These are phyloP conservation scores for Pilobolus umbonatus DNA, from an alignment of 192 early-diverging fungal species.

Conservation along the genomic window DNA sequence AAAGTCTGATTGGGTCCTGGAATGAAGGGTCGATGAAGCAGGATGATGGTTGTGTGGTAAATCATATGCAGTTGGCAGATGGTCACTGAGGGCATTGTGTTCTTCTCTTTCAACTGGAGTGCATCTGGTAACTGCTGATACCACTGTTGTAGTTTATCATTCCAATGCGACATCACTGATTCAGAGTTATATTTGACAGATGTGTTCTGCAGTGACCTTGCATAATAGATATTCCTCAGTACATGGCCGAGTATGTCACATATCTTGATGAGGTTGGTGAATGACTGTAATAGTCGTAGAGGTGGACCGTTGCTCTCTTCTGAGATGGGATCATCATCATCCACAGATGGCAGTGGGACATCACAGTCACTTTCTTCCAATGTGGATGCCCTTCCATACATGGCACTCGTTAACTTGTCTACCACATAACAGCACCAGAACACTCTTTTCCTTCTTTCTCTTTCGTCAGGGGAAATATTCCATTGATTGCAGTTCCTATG, in stretches of 20 bases:
- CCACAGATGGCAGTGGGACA: conserved; percentile 23
- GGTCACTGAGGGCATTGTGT: background rate
- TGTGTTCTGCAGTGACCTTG: conserved; percentile 21
- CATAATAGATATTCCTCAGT: conserved; percentile 44
- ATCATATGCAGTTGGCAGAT: conserved; percentile 38
- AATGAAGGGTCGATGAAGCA: conserved; percentile 51
- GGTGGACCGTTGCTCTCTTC: conserved; percentile 22
- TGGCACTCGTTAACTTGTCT: conserved; percentile 61
- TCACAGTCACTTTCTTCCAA: conserved; percentile 45
- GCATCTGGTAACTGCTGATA: conserved; percentile 33
- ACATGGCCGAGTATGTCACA: conserved; percentile 46
- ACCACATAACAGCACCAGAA: conserved; percentile 73
- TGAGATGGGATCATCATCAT: conserved; percentile 14
- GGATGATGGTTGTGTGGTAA: conserved; percentile 47
- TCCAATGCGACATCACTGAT: conserved; percentile 14
- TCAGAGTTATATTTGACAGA: conserved; percentile 5
- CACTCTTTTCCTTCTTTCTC: conserved; percentile 59
- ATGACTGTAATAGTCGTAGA: conserved; percentile 30
- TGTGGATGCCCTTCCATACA: conserved; percentile 51
- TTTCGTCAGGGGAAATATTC: conserved; percentile 48
- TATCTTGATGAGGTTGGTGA: conserved; percentile 12
- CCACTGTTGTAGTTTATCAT: conserved; percentile 30
- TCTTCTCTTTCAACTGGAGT: conserved; percentile 11
- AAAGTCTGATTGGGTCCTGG: conserved; percentile 14
- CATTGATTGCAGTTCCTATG: conserved; percentile 61